Evolutionary conservation across 2,329 filamentous ascomycete genomes (phyloP), one percentile per base, ranked within the genome.

Genomic region (Ceratocystis albifundus): DNA sequence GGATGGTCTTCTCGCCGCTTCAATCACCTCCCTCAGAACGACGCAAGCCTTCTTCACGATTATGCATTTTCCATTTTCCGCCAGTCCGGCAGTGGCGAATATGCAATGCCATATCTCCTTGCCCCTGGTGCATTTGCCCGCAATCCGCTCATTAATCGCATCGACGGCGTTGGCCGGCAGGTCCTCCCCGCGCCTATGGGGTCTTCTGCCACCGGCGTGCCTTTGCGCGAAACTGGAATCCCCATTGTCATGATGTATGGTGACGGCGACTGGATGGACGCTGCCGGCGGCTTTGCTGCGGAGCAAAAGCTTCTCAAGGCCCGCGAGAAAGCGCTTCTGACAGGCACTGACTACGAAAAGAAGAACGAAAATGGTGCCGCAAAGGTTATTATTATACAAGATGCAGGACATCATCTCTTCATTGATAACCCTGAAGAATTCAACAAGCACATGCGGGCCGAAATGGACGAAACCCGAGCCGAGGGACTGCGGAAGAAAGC

Each of bases 211-310:
- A 68, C 70, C 8, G 67, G 70, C 17, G 66, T 71, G 50, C 68
- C 68, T 44, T 28, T 70, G 10, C 76, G 74, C 66, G 82, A 85
- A 71, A 88, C 82, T 0, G 91, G 92, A 1, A 80, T 91, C 62
- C 93, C 94, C 0, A 80, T 97, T 41, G 83, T 97, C 7, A 84
- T 99, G 74, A 92, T 97, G 88, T 99, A 99, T 73, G 94, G 94
- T 69, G 92, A 97, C 72, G 87, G 94, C 72, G 94, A 99, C 78
- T 99, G 94, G 94, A 99, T 99, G 94, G 94, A 99, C 70, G 86
- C 94, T 7, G 85, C 85, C 0, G 94, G 92, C 32, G 94, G 94
- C 0, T 84, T 86, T 61, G 90, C 88, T 0, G 86, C 92, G 0
- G 84, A 88, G 72, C 84, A 92, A 75, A 91, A 88, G 74, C 82